Base-by-base conservation (phyloP, 2,329 filamentous ascomycete genomes). In the Colletotrichum caudatum region DNA sequence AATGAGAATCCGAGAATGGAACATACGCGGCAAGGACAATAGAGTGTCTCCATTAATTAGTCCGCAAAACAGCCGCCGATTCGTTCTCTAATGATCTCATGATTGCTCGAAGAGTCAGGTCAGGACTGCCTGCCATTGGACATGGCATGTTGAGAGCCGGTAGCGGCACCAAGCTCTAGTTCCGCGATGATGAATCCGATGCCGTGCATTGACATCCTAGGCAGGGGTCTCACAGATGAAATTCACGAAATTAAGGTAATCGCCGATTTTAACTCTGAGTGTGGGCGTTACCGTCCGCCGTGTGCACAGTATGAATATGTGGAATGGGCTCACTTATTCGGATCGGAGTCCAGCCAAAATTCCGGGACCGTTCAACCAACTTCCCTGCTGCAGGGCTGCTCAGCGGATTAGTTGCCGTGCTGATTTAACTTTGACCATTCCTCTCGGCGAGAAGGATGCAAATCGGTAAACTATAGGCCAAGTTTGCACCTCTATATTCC, bases 131-230 rank as follows among this genome's bases (percentile, higher is more conserved):
- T 3, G 16, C 18, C 48, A 56, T 53, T 69, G 69, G 69, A 59
- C 51, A 63, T 71, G 37, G 44, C 26, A 60, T n/a, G 35, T 69
- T 68, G 63, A 54, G 37, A 54, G 64, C 63, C 68, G 44, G 56
- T 44, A 23, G 41, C 63, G 35, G 64, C 53, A 53, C n/a, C 29
- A 48, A 23, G 33, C 64, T 71, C 35, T 46, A 48, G 63, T 51
- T 60, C 44, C 58, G 69, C 29, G 57, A 59, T 46, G 44, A 23
- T 58, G 44, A 51, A 71, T 54, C 62, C 39, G 29, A 33, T 54
- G 29, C 41, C 41, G 65, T 65, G 44, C 60, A 58, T 41, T 39
- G 29, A 7, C n/a, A n/a, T 44, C 53, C 44, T 53, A 33, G 41
- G 9, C 23, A 62, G 23, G 60, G 41, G 29, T 41, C 18, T 14